Evolutionary conservation across 495 filamentous ascomycete genomes (phyloP), one percentile per base, ranked within the genome.

Genomic region (Talaromyces thailandensis): DNA sequence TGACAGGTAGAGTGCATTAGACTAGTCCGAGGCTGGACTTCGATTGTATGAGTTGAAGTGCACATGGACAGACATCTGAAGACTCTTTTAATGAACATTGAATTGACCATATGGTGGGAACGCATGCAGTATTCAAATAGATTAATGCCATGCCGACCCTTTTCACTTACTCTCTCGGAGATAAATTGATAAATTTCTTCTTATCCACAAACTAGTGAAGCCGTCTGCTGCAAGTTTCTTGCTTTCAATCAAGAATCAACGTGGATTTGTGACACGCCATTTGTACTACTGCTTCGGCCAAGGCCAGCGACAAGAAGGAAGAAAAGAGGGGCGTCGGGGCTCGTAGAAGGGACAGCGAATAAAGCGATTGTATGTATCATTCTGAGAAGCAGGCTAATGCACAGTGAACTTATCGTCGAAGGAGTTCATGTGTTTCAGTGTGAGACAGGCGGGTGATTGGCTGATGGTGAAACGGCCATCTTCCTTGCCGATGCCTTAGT

Each of bases 361-460:
- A 21, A 21, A 48, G 43, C 18, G 43, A 48, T 21, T 18, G 9
- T 7, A 21, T 21, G 43, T 48, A 48, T 48, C 43, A 48, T 48
- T 48, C 43, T 55, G 51, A 55, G 21, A 55, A 26, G 5, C 12
- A 55, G 51, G 21, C 51, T 28, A 55, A 48, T 21, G 43, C 43
- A 48, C 18, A 48, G n/a, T 48, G 14, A 21, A 40, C 6, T 9
- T 48, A 21, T 48, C 18, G 43, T 55, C 24, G 23, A 28, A 55
- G 51, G 23, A 25, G 51, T 55, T 55, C 51, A 28, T 55, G 51
- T 55, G 51, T 55, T 55, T 55, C 51, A 55, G 23, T 55, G 23
- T 55, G 51, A 55, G 51, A 55, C 51, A 55, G 11, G 23, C 51
- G 51, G 23, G 26, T 14, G 51, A 55, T 55, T 55, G 51, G 51